Evolutionary conservation across 169 alveolate genomes (phyloP), one percentile per base, ranked within the genome.

Genomic region (Plasmodium relictum): DNA sequence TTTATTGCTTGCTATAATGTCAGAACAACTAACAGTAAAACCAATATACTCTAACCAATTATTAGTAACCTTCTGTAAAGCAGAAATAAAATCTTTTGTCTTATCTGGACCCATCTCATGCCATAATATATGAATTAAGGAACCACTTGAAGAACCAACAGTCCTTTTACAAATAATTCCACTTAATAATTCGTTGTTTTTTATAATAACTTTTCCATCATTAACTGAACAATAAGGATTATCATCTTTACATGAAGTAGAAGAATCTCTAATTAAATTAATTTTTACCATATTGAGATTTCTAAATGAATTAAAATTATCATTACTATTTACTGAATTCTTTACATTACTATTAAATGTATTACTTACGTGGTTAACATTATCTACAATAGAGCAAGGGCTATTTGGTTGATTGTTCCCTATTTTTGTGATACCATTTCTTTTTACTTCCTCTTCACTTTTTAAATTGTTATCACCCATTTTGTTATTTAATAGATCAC

Each of bases 11-110:
- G 99, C 99, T 73, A 98, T 97, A 52, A 98, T 98, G 93, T 99
- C 99, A 52, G 98, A 95, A 74, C 99, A 98, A 18, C 99, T 99
- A 2, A 99, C 99, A 2, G 99, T 98, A 94, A 98, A 98, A 2
- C 99, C 99, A 72, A 96, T 93, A 88, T 97, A 97, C 18, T 98
- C 96, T 56, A 99, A 96, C 99, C 99, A 99, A 91, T 97, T 97
- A 95, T 99, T 98, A 22, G 98, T 98, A 50, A 99, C 97, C 95
- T 97, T 97, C 91, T 99, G 98, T 54, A 95, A 83, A 56, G 98
- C 95, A 2, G 99, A 97, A 74, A 99, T 90, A 93, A 98, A 98
- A 87, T 98, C 98, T 74, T 97, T 96, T 20, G 99, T 97, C 54
- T 95, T 93, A 73, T 98, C 99, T 8, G 99, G 99, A 5, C 99